phyloP scores from a whole-genome alignment of 495 filamentous ascomycete genomes.

The Talaromyces borbonicus region DNA sequence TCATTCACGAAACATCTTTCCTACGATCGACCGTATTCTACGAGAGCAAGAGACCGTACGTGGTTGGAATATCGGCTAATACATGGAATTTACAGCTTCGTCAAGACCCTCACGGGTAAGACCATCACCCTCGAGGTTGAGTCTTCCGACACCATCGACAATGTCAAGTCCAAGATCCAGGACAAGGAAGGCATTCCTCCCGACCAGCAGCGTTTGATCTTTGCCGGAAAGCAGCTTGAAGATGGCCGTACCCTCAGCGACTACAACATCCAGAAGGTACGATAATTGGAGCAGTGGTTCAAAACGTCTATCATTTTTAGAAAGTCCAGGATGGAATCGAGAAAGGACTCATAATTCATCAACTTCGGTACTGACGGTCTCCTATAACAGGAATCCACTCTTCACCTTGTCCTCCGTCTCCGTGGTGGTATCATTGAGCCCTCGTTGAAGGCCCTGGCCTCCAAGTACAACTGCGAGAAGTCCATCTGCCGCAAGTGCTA shows the following conservation, averaged over 20 bases:
- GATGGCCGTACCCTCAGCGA: slow-evolving; percentile 96
- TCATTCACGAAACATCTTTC: slow-evolving; percentile 14
- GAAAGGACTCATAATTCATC: too few relatives aligned
- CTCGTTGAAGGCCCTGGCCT: slow-evolving; percentile 93
- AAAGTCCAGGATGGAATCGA: background rate
- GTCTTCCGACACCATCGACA: slow-evolving; percentile 98
- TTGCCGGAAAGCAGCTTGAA: slow-evolving; percentile 99
- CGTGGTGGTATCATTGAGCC: slow-evolving; percentile 99
- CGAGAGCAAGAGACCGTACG: slow-evolving; percentile 8
- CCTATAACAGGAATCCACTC: slow-evolving; percentile 76
- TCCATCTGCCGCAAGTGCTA: slow-evolving; percentile 99
- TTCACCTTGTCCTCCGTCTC: slow-evolving; percentile 97
- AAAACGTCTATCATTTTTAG: too few relatives aligned
- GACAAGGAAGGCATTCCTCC: slow-evolving; percentile 99
- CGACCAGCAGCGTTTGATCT: slow-evolving; percentile 98
- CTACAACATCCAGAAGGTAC: slow-evolving; percentile 99
- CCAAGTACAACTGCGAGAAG: slow-evolving; percentile 99
- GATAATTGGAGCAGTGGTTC: too few relatives aligned
- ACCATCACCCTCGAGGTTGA: slow-evolving; percentile 99
- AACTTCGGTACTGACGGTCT: slow-evolving; percentile 16
- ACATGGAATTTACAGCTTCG: slow-evolving; percentile 59
- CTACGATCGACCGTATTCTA: slow-evolving; percentile 15
- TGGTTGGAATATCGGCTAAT: slow-evolving; percentile 10
- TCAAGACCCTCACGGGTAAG: slow-evolving; percentile 97
- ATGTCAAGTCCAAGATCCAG: slow-evolving; percentile 95